Evolutionary conservation across 2,329 filamentous ascomycete genomes (phyloP).

Genomic region (Achaetomium macrosporum): DNA sequence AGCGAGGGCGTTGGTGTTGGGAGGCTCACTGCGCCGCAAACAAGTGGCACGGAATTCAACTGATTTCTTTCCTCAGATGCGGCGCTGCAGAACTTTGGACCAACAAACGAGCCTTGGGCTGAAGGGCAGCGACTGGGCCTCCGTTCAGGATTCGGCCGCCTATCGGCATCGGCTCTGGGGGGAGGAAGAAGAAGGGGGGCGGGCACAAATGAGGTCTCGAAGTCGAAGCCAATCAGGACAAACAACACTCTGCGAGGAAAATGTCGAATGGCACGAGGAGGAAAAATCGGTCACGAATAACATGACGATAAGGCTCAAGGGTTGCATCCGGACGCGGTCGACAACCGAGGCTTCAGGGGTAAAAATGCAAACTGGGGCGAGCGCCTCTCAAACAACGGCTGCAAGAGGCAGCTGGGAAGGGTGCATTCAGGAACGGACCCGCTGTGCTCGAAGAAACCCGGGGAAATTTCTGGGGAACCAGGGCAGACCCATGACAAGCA

Average conservation of each 20-base stretch:
- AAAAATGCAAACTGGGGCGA: neutral
- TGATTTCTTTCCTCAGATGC: neutral
- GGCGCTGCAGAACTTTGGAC: conserved; percentile 3
- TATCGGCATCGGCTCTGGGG: neutral
- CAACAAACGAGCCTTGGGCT: neutral
- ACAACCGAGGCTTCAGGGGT: conserved; percentile 3
- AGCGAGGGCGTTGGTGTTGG: neutral
- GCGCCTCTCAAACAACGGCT: conserved; percentile 4
- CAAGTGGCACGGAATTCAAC: neutral
- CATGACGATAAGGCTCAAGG: neutral
- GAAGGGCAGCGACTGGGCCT: neutral
- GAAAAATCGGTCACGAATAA: neutral
- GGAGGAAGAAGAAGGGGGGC: neutral
- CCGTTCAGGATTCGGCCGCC: neutral
- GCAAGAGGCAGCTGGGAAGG: neutral
- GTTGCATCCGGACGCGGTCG: neutral
- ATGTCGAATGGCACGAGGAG: neutral
- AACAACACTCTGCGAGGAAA: neutral
- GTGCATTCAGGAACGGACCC: neutral
- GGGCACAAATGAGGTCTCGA: neutral
- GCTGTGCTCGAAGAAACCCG: neutral
- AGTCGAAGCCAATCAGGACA: neutral
- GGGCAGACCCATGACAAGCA: conserved; percentile 4
- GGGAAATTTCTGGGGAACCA: conserved; percentile 8
- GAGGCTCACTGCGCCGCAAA: conserved; percentile 2